Conservation (phyloP, 2,329 filamentous ascomycete genomes). For the Trichoderma sp. region DNA sequence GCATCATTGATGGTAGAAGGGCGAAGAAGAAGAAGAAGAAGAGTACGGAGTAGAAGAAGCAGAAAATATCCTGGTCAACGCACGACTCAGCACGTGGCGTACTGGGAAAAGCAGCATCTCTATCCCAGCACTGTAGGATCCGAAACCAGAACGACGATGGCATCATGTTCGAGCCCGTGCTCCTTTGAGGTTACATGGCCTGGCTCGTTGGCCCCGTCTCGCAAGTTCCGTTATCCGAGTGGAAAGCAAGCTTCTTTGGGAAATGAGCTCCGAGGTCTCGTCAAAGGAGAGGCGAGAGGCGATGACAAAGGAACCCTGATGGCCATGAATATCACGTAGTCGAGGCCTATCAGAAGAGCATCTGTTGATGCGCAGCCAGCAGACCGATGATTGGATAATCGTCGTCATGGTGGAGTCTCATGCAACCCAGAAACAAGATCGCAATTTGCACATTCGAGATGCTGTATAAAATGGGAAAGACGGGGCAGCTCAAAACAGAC, state of each 20-base stretch:
- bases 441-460: not conserved
- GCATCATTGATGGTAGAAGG: not conserved
- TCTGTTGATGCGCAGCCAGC: not conserved
- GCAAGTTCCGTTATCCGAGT: not conserved
- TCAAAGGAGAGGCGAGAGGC: not conserved
- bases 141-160: not conserved
- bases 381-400: not conserved
- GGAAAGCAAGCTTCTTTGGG: not conserved
- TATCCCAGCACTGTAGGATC: not conserved
- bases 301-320: not conserved
- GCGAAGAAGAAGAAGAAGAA: not conserved
- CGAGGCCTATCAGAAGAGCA: not conserved
- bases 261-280: not conserved
- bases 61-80: not conserved
- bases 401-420: not conserved
- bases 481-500: not conserved
- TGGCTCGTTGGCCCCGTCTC: not conserved
- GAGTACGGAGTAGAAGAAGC: not conserved
- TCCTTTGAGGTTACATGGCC: slow-evolving; percentile 14
- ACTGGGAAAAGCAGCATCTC: slow-evolving; percentile 5
- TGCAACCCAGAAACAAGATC: not conserved
- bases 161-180: slow-evolving; percentile 17
- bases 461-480: not conserved
- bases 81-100: slow-evolving; percentile 15
- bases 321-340: not conserved